phyloP scores from a whole-genome alignment of 164 flowering plant species.

The Chimonanthus praecox region DNA sequence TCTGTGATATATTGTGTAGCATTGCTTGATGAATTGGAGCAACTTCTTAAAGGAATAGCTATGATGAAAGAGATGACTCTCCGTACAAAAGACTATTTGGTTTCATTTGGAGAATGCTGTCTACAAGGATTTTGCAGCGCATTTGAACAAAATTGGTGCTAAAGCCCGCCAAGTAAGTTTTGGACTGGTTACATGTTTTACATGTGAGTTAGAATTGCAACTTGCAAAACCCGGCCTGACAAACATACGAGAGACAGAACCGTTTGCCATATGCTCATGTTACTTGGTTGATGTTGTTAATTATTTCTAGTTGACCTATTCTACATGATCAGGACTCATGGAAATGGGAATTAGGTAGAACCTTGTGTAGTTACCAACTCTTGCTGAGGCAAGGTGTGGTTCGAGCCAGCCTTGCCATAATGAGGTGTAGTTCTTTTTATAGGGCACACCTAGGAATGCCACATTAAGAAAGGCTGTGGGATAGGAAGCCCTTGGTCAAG shows the following conservation, averaged over 20 bases:
- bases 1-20: conserved; percentile 31
- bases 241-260: no score
- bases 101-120: conserved; percentile 99
- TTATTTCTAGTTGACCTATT: not conserved
- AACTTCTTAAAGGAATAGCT: conserved; percentile 87
- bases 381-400: no score
- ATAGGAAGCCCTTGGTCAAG: no score
- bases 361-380: not conserved
- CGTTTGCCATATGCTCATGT: no score
- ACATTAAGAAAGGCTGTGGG: no score
- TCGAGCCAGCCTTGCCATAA: no score
- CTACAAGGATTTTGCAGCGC: conserved; percentile 94
- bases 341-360: not conserved
- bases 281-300: no score
- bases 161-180: conserved; percentile 92
- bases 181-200: not conserved
- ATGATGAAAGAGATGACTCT: conserved; percentile 91
- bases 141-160: conserved; percentile 72
- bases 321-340: not conserved
- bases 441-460: no score
- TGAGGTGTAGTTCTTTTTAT: no score
- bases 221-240: no score
- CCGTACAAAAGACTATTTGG: conserved; percentile 82
- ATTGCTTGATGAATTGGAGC: conserved; percentile 72
- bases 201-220: not conserved